Conservation (phyloP, 2,329 filamentous ascomycete genomes). For the Cladophialophora bantiana region DNA sequence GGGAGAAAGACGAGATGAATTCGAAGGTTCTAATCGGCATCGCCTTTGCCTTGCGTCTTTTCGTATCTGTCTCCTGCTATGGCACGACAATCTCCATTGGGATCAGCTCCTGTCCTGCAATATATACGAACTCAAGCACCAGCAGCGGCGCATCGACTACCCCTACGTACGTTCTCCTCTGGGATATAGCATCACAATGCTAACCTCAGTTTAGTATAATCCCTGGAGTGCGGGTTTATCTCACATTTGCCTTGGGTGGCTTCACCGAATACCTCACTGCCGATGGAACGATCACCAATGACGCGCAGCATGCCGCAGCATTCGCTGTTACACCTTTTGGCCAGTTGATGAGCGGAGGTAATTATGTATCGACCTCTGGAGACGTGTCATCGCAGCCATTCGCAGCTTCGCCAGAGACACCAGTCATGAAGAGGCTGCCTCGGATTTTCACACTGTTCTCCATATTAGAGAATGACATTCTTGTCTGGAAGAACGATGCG, state of each 20-base stretch:
- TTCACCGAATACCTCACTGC: constrained; percentile 22
- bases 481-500: constrained; percentile 32
- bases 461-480: constrained; percentile 16
- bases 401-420: constrained; percentile 21
- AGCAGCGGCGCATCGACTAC: constrained; percentile 16
- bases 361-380: constrained; percentile 32
- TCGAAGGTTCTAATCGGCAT: constrained; percentile 16
- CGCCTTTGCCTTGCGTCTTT: constrained; percentile 21
- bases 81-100: constrained; percentile 33
- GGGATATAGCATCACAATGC: not conserved
- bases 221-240: constrained; percentile 13
- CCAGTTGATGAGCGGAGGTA: constrained; percentile 27
- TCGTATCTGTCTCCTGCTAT: constrained; percentile 23
- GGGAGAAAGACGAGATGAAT: constrained; percentile 20
- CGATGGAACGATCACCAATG: constrained; percentile 30
- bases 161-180: constrained; percentile 24
- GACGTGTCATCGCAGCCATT: constrained; percentile 27
- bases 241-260: constrained; percentile 21
- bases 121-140: constrained; percentile 27
- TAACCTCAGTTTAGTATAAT: constrained; percentile 8
- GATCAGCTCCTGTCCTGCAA: constrained; percentile 33
- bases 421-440: constrained; percentile 13
- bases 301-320: constrained; percentile 23
- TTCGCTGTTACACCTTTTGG: constrained; percentile 28
- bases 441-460: constrained; percentile 32